Evolutionary conservation across 176 grass and related monocot genomes (phyloP), one percentile per base, ranked within the genome.

Genomic region (Lolium multiflorum): DNA sequence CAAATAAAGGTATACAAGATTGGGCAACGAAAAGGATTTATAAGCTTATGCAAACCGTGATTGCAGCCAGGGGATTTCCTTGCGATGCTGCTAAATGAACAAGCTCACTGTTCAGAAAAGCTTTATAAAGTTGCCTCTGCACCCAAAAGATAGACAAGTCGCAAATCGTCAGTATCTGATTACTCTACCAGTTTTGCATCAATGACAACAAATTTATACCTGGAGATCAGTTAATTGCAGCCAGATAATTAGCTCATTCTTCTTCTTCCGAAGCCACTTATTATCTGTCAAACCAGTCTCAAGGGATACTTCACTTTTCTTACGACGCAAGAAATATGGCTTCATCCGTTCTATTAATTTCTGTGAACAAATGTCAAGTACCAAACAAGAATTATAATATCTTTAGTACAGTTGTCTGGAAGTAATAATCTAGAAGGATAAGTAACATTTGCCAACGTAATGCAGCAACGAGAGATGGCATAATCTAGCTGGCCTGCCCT

Each of bases 41-140:
- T 82, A 66, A 91, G 9, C 21, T 81, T 71, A 91, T 65, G 72
- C 56, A 89, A 87, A 98, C 92, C 2, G 88, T 96, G 83, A 98
- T 88, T 80, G 93, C 93, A 5, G 92, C 96, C 51, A 98, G 86
- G 7, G 90, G 84, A 61, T 90, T 96, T 57, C 90, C 90, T 18
- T 89, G 82, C 37, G 76, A 48, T 38, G 86, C 79, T 70, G 86
- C 71, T 26, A 74, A 83, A 81, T 96, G 88, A 84, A 96, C 92
- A 60, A 96, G 79, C 51, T 96, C 88, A 82, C 90, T 92, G 2
- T 98, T 98, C 15, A 98, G 71, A 91, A 98, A 98, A 78, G 93
- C 92, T 96, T 96, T 87, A 89, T 98, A 98, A 57, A 98, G 59
- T 91, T 92, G 89, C 88, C 96, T 94, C 93, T 98, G 90, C 75